Evolutionary conservation across 208 protist genomes (phyloP).

Genomic region (Trichomonas vaginalis): DNA sequence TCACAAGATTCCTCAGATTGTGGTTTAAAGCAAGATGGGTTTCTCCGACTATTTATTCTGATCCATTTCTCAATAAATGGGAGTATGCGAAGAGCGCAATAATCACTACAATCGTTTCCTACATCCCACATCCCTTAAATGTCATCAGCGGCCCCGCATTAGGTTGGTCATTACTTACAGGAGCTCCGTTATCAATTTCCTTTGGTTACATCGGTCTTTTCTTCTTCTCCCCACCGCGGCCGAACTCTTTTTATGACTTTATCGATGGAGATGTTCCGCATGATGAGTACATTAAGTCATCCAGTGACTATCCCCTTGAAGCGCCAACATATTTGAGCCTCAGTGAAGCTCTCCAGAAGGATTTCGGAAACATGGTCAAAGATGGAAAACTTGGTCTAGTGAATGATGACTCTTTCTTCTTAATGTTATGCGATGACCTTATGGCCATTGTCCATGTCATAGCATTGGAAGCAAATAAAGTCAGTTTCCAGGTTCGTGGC

Average conservation of each 20-base stretch:
- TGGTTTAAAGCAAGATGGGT: background rate
- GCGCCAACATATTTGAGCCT: background rate
- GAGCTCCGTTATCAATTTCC: background rate
- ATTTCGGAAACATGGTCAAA: constrained; percentile 10
- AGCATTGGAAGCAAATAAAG: background rate
- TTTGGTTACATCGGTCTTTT: background rate
- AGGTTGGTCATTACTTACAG: background rate
- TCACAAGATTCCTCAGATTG: background rate
- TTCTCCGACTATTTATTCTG: background rate
- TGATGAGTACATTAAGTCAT: background rate
- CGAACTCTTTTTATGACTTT: background rate
- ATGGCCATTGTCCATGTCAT: background rate
- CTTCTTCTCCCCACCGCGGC: background rate
- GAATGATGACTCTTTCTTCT: background rate
- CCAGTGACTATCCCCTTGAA: background rate
- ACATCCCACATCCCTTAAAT: background rate
- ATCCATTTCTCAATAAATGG: background rate
- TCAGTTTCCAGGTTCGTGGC: background rate
- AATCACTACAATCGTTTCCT: background rate
- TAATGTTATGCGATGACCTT: background rate
- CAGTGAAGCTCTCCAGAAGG: background rate
- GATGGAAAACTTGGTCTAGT: background rate
- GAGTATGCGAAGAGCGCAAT: background rate
- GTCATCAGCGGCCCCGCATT: background rate
- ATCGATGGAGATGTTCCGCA: background rate